A percentile compares a stretch with the other conserved stretches of the same genome.
Conservation (phyloP, 163 green algal species). For the Chlamydomonas reinhardtii region DNA sequence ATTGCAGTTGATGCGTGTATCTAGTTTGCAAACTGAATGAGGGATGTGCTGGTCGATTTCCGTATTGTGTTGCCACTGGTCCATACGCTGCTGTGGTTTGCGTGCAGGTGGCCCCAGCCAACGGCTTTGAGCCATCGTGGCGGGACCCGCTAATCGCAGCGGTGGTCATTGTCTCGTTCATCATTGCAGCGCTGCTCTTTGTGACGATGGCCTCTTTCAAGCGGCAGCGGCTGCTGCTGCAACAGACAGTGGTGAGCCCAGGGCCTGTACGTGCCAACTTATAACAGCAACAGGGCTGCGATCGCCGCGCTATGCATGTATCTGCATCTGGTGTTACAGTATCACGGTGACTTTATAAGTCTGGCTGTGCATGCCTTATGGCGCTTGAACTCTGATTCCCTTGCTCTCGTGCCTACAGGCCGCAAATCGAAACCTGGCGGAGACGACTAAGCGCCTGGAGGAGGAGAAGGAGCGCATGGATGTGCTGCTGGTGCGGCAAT, state of each 20-base stretch:
- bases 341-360: no score
- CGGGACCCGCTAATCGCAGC: conserved; percentile 37
- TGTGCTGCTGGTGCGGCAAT: conserved; percentile 52
- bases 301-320: no score
- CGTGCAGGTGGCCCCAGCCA: conserved; percentile 13
- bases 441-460: conserved; percentile 21
- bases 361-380: no score
- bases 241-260: conserved; percentile 16
- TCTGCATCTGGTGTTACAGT: no score
- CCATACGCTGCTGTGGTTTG: background rate
- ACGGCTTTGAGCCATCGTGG: conserved; percentile 29
- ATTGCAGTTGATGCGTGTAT: no score
- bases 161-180: conserved; percentile 49
- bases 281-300: no score
- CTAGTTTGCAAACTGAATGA: no score
- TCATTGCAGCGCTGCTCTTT: conserved; percentile 34
- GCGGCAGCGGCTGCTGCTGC: conserved; percentile 28
- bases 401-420: no score
- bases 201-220: conserved; percentile 33
- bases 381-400: no score
- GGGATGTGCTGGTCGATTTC: no score
- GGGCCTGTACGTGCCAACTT: no score
- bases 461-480: conserved; percentile 52
- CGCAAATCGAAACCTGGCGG: conserved; percentile 7
- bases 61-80: no score